A percentile compares a stretch with the other conserved stretches of the same genome.
These are phyloP conservation scores for Hydrangea macrophylla DNA, from an alignment of 148 eudicot species.

Conservation along the genomic window DNA sequence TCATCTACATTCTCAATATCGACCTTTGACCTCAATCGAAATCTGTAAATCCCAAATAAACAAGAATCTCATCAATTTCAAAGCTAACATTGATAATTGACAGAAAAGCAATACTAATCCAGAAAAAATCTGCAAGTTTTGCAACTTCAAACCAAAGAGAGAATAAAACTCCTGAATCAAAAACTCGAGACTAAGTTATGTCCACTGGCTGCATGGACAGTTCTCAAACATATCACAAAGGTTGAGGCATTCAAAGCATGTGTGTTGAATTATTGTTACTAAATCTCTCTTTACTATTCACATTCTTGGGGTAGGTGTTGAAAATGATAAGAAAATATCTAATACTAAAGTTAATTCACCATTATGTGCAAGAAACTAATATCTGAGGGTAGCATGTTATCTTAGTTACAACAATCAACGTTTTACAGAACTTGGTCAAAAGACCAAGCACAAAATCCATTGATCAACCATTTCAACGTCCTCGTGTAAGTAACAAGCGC, in stretches of 20 bases:
- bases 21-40: slow-evolving; percentile 85
- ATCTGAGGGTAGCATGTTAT: too few species aligned
- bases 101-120: not conserved
- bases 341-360: too few species aligned
- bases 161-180: not conserved
- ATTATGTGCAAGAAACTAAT: too few species aligned
- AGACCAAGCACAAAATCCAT: too few species aligned
- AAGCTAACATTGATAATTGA: not conserved
- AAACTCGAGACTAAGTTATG: not conserved
- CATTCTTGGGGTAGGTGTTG: too few species aligned
- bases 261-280: not conserved
- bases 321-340: too few species aligned
- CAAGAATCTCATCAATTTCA: not conserved
- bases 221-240: not conserved
- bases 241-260: not conserved
- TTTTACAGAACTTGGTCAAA: too few species aligned
- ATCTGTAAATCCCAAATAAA: slow-evolving; percentile 40
- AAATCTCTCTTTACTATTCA: too few species aligned
- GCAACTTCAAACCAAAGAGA: not conserved
- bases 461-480: too few species aligned
- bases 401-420: too few species aligned
- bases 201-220: not conserved
- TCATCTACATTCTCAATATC: slow-evolving; percentile 70
- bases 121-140: not conserved
- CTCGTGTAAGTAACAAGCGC: too few species aligned